These are phyloP conservation scores for Toxoplasma gondii DNA, from an alignment of 169 alveolate species.

Conservation along the genomic window DNA sequence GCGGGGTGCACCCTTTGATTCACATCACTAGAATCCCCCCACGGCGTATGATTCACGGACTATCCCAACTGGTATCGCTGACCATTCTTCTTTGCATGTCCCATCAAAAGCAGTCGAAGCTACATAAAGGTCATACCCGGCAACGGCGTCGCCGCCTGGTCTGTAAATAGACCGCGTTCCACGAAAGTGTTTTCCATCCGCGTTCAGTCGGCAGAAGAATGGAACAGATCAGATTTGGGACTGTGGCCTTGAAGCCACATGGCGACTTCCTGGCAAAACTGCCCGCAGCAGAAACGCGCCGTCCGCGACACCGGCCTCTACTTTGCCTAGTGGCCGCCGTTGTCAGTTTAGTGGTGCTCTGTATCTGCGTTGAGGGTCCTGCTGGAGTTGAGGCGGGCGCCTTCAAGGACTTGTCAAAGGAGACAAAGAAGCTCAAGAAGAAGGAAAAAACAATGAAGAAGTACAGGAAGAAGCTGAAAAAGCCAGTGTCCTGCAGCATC, in stretches of 20 bases:
- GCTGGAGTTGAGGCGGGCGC: not conserved
- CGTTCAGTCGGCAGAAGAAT: not conserved
- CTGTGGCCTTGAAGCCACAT: not conserved
- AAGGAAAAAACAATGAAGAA: not conserved
- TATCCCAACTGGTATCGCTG: no score
- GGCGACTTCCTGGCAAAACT: not conserved
- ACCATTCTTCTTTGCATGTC: no score
- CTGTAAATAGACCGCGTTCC: no score
- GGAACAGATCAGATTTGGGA: not conserved
- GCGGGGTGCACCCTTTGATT: no score
- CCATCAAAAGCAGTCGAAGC: no score
- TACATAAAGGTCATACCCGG: no score
- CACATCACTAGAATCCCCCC: no score
- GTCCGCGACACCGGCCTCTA: not conserved
- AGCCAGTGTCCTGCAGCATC: no score
- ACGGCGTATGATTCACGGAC: no score
- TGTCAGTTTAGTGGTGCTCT: not conserved
- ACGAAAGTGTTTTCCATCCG: no score
- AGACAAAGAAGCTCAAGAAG: not conserved
- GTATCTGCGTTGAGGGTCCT: not conserved
- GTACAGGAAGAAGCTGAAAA: not conserved
- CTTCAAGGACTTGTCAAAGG: not conserved
- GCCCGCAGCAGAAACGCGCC: not conserved
- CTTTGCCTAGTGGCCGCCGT: not conserved
- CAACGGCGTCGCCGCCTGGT: no score